Conservation (phyloP, 2,329 filamentous ascomycete genomes). For the Pseudogymnoascus sp. region DNA sequence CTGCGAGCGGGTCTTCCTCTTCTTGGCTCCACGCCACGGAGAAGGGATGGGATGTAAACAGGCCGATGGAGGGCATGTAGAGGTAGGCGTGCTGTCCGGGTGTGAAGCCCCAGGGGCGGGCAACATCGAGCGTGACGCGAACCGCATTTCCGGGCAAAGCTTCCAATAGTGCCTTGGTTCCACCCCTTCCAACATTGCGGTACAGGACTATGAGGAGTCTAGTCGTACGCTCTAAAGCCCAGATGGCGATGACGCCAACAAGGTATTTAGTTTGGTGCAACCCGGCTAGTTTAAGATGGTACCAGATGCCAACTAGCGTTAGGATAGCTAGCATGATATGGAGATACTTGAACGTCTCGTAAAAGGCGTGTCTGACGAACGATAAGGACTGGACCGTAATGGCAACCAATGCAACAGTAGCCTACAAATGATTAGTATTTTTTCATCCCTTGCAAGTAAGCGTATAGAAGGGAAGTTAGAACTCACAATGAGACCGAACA, state of each 20-base stretch:
- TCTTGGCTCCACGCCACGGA: slow-evolving; percentile 72
- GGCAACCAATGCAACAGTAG: slow-evolving; percentile 49
- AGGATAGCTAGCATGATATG: slow-evolving; percentile 58
- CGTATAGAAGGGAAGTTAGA: neutral
- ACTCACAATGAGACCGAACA: slow-evolving; percentile 57
- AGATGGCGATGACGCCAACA: slow-evolving; percentile 55
- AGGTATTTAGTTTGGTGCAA: slow-evolving; percentile 51
- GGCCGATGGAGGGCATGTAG: slow-evolving; percentile 64
- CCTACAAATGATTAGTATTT: slow-evolving; percentile 30
- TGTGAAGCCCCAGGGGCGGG: slow-evolving; percentile 66
- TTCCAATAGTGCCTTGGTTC: slow-evolving; percentile 62
- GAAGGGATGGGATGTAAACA: slow-evolving; percentile 72
- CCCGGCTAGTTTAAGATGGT: slow-evolving; percentile 50
- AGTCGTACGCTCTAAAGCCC: slow-evolving; percentile 53
- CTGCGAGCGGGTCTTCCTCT: slow-evolving; percentile 39
- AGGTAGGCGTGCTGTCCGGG: slow-evolving; percentile 74
- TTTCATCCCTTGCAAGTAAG: slow-evolving; percentile 11
- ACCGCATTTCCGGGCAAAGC: slow-evolving; percentile 68
- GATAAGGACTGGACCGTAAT: slow-evolving; percentile 63
- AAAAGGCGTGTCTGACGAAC: slow-evolving; percentile 66
- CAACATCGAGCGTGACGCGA: slow-evolving; percentile 64
- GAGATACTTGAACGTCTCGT: slow-evolving; percentile 66
- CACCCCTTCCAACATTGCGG: slow-evolving; percentile 58
- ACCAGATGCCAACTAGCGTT: slow-evolving; percentile 56
- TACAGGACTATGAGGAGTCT: slow-evolving; percentile 54